A percentile compares a stretch with the other conserved stretches of the same genome.
These are phyloP conservation scores for Butyriboletus loyo DNA, from an alignment of 768 basidiomycete genomes.

Conservation along the genomic window DNA sequence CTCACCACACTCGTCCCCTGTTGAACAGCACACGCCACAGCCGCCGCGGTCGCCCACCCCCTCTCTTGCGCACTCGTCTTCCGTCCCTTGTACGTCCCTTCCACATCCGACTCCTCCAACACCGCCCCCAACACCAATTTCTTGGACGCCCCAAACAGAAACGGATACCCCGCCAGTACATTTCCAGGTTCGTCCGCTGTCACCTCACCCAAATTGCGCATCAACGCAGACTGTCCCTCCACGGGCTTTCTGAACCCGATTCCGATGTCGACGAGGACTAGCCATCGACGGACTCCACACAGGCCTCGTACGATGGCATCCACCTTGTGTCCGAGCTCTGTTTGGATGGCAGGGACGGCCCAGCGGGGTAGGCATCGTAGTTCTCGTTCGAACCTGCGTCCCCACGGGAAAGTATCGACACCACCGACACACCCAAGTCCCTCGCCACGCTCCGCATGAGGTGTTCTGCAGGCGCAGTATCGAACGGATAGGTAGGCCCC, in stretches of 20 bases:
- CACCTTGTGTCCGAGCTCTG: constrained; percentile 72
- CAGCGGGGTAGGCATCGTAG: constrained; percentile 46
- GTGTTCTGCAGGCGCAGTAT: constrained; percentile 33
- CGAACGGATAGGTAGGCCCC: constrained; percentile 52
- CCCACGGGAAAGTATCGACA: constrained; percentile 93
- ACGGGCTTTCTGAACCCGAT: constrained; percentile 91
- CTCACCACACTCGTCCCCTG: constrained; percentile 72
- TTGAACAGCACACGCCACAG: constrained; percentile 70
- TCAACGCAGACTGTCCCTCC: constrained; percentile 64
- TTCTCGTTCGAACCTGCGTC: constrained; percentile 75
- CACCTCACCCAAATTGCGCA: constrained; percentile 51
- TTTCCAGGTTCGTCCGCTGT: constrained; percentile 46
- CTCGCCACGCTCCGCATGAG: constrained; percentile 71
- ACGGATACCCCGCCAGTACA: constrained; percentile 55
- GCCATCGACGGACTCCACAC: constrained; percentile 81
- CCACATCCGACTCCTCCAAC: constrained; percentile 44
- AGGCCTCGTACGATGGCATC: constrained; percentile 59
- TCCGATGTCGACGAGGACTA: constrained; percentile 83
- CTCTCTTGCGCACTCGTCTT: constrained; percentile 65
- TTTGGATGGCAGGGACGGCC: constrained; percentile 61
- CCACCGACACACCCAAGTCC: constrained; percentile 67
- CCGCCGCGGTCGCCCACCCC: constrained; percentile 75
- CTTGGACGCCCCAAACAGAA: constrained; percentile 75
- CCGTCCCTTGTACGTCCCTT: constrained; percentile 42
- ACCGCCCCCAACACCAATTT: constrained; percentile 83